A percentile compares a stretch with the other conserved stretches of the same genome.
These are phyloP conservation scores for Ceratocystis eucalypticola DNA, from an alignment of 2,329 filamentous ascomycete genomes.

Conservation along the genomic window DNA sequence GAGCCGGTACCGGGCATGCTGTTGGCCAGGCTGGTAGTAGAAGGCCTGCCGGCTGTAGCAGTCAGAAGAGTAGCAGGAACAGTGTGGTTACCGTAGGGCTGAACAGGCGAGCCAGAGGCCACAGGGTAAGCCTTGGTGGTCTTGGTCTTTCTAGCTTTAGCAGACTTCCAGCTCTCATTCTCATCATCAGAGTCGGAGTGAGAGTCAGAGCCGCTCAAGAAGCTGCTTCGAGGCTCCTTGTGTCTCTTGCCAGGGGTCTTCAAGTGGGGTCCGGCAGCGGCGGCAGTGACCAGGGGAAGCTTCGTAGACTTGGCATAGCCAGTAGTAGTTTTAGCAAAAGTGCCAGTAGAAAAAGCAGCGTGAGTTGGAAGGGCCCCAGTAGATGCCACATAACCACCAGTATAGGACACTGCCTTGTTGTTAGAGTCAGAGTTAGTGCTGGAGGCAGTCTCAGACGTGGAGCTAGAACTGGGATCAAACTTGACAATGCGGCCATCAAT, in stretches of 20 bases:
- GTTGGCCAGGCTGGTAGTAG: neutral
- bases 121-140: neutral
- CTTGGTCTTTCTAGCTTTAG: neutral
- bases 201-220: neutral
- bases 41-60: neutral
- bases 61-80: neutral
- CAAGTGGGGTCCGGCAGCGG: neutral
- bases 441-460: neutral
- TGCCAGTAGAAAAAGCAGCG: neutral
- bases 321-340: neutral
- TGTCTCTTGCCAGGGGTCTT: too few relatives aligned
- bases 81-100: neutral
- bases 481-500: conserved; percentile 34
- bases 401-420: neutral
- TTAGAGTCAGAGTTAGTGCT: neutral
- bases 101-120: neutral
- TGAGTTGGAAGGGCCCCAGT: neutral
- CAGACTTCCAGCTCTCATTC: neutral
- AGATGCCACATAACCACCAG: neutral
- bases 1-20: neutral
- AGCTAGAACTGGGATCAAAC: neutral
- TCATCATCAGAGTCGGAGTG: neutral
- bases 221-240: neutral
- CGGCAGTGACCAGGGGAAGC: too few relatives aligned
- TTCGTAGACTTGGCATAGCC: neutral